Base-by-base conservation (phyloP, 1,284 basidiomycete genomes). In the Ganoderma boninense region DNA sequence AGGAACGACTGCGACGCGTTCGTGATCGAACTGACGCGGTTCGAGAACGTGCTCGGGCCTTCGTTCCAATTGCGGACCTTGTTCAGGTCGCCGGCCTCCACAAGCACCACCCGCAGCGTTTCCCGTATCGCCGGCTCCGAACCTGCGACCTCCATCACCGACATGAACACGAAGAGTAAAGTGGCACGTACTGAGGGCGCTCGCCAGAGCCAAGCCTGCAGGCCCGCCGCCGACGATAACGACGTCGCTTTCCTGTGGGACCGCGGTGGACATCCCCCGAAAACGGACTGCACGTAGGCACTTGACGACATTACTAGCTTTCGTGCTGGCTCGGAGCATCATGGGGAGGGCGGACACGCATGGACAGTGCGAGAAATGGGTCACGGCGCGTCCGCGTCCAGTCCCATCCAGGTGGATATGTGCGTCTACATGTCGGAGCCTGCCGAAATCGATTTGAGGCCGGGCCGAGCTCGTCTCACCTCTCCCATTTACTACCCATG, bases 141-240 rank as follows among this genome's bases (percentile, higher is more conserved):
- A 46, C 60, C 40, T 38, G 57, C 18, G 11, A 38, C 14, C 18
- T 6, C 23, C n/a, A 46, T 46, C 0, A 35, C 2, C 4, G 5
- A 61, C n/a, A 13, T 11, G 4, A 23, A 2, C 35, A 35, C 29
- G 59, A 46, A 7, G 32, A 11, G 16, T 18, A 42, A 29, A 42
- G 20, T 32, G 42, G 67, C 23, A 81, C 87, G 74, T 77, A 96
- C 97, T 89, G 26, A 99, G 86, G 32, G 96, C 95, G 78, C 90
- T 92, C 0, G 96, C 96, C 38, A 99, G 84, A 5, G 97, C 95
- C 35, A 99, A 87, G 18, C 97, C 97, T 1, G 91, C 96, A 26
- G 96, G 96, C 1, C 97, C 97, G 60, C 96, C 97, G 18, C 97
- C 97, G 46, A 98, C 95, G 75, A 99, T 95, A 43, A 98, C 95